Percentiles rank a stretch among this genome's conserved stretches.
Evolutionary conservation across 208 protist genomes (phyloP).

Genomic region (Leishmania arabica): DNA sequence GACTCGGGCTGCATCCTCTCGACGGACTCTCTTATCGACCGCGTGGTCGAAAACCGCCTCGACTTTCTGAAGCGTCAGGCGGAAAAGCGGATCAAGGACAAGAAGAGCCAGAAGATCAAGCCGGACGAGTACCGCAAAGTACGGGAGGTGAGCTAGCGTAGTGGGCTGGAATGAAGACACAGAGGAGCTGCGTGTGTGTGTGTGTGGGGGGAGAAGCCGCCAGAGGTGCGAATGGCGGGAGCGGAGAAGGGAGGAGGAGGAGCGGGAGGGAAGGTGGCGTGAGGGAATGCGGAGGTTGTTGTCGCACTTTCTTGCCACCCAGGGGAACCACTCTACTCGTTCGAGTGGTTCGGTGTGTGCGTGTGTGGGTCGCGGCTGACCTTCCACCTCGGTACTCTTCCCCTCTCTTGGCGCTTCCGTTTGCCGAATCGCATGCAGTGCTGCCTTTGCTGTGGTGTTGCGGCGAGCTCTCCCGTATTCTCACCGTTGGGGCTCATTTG

Average conservation of each 20-base stretch:
- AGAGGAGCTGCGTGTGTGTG: too few species aligned
- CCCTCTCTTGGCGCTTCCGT: background rate
- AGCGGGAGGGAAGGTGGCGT: too few species aligned
- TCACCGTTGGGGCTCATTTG: background rate
- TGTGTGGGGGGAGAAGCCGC: too few species aligned
- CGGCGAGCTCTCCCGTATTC: background rate
- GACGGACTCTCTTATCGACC: conserved; percentile 80
- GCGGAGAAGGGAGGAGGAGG: background rate
- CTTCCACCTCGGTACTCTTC: background rate
- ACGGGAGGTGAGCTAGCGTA: conserved; percentile 45
- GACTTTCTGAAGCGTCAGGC: conserved; percentile 75
- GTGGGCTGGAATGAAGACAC: too few species aligned
- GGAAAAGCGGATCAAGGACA: conserved; percentile 75
- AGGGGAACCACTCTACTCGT: background rate
- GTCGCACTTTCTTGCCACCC: background rate
- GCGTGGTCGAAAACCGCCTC: conserved; percentile 73
- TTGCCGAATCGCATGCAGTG: background rate
- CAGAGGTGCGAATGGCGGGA: background rate
- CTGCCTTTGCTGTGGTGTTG: background rate
- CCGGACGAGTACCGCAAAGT: conserved; percentile 76
- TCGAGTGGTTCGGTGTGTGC: background rate
- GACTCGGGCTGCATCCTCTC: conserved; percentile 61
- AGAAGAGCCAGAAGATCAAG: conserved; percentile 45
- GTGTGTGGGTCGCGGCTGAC: background rate
- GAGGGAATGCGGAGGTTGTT: too few species aligned